Percentiles rank a stretch among this genome's conserved stretches.
Evolutionary conservation across 2,329 filamentous ascomycete genomes (phyloP).

Genomic region (Elsinoe perseae): DNA sequence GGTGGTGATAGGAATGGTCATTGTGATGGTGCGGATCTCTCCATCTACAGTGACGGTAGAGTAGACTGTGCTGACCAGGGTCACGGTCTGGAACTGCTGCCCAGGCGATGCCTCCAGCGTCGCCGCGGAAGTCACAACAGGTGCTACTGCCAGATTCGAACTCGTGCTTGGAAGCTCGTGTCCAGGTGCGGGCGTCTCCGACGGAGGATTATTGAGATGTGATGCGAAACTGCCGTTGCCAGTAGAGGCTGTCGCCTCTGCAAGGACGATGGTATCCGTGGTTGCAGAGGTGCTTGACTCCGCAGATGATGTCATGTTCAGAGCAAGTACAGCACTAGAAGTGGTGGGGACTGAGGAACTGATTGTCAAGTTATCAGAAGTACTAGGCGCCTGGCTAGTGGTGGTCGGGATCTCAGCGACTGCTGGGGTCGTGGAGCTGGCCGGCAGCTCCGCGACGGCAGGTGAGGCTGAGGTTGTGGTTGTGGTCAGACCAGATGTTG

Average conservation of each 20-base stretch:
- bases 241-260: background rate
- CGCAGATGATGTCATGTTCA: background rate
- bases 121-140: slow-evolving; percentile 14
- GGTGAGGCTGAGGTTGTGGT: background rate
- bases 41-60: slow-evolving; percentile 3
- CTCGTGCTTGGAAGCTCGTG: background rate
- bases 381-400: background rate
- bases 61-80: background rate
- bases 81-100: slow-evolving; percentile 2
- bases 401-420: background rate
- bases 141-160: background rate
- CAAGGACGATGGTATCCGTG: background rate
- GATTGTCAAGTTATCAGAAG: background rate
- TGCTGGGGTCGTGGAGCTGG: background rate
- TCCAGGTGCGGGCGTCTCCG: background rate
- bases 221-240: background rate
- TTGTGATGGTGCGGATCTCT: background rate
- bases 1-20: slow-evolving; percentile 1
- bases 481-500: background rate
- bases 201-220: background rate
- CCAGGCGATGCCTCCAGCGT: slow-evolving; percentile 4
- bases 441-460: background rate
- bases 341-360: background rate
- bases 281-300: background rate
- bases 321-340: background rate